Evolutionary conservation across 2,329 filamentous ascomycete genomes (phyloP), one percentile per base, ranked within the genome.

Genomic region (Clonostachys rosea): DNA sequence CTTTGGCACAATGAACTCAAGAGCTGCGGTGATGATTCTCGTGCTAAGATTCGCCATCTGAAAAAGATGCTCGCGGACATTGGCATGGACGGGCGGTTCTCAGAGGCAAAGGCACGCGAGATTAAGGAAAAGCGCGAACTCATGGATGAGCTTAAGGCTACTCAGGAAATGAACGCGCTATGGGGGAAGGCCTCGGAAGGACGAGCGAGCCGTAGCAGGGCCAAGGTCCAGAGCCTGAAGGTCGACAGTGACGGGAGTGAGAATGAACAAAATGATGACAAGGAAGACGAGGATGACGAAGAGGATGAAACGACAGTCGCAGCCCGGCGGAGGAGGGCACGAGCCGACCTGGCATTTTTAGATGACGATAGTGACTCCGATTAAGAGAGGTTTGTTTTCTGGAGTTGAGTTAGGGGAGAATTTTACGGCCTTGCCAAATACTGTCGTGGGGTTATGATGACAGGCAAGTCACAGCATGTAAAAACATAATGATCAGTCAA

Each of bases 101-200:
- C 89, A 1, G 79, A 87, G 57, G 84, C 90, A 40, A 92, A 87
- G 59, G 92, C 92, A 1, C 82, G 78, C 20, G 84, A 89, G 65
- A 96, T 97, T 62, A 94, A 90, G 62, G 92, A 96, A 68, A 76
- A 79, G 59, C 78, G 92, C 46, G 92, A 99, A 67, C 75, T 99
- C 35, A 77, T 82, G 58, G 89, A 85, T 1, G 92, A 99, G 59
- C 72, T 96, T 7, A 89, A 94, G 59, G 86, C 84, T 12, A 90
- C 96, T 14, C 83, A 89, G 62, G 84, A 94, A 62, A 91, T 90
- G 58, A 85, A 89, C 49, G 79, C 81, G 54, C 75, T 79, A 44
- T 96, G 91, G 91, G 92, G 92, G 2, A 65, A 68, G 37, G 65
- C 52, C 14, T 49, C 65, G 2, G 62, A 61, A n/a, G 60, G 65